Evolutionary conservation across 2,329 filamentous ascomycete genomes (phyloP).

Genomic region (Ophiostoma fasciatum): DNA sequence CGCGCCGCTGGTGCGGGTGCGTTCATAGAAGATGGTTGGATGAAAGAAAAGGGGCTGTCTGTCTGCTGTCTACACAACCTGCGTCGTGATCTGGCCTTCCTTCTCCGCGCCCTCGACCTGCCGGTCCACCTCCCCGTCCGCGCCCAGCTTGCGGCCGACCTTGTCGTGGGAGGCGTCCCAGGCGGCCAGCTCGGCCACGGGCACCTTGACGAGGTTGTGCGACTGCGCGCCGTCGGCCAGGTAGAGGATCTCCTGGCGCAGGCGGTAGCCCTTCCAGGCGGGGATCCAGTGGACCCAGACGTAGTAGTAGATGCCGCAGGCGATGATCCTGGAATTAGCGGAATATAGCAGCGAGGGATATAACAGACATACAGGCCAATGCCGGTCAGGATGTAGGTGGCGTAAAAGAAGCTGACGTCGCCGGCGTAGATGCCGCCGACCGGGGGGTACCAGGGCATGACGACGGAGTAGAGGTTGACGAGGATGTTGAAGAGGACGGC

Average conservation of each 20-base stretch:
- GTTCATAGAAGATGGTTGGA: no score
- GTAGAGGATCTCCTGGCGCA: constrained; percentile 32
- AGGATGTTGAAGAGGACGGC: constrained; percentile 44
- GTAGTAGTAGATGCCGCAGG: constrained; percentile 34
- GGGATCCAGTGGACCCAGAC: constrained; percentile 32
- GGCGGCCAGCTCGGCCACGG: constrained; percentile 22
- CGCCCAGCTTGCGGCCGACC: constrained; percentile 8
- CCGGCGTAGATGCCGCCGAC: constrained; percentile 41
- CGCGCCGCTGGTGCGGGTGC: no score
- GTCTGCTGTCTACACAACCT: no score
- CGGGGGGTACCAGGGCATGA: constrained; percentile 61
- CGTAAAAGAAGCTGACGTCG: constrained; percentile 61
- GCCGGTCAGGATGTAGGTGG: constrained; percentile 50
- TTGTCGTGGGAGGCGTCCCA: constrained; percentile 27
- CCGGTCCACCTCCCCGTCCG: no score
- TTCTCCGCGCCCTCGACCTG: no score
- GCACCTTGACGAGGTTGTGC: constrained; percentile 33
- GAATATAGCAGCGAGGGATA: constrained; percentile 15
- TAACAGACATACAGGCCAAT: constrained; percentile 41
- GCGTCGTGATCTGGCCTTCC: no score
- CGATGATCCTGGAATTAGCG: neutral
- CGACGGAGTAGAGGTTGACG: constrained; percentile 44
- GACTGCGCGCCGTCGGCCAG: constrained; percentile 28
- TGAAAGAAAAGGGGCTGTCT: no score
- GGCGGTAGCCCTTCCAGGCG: constrained; percentile 25